Base-by-base conservation (phyloP, 176 grass and related monocot genomes). In the Oryza punctata region DNA sequence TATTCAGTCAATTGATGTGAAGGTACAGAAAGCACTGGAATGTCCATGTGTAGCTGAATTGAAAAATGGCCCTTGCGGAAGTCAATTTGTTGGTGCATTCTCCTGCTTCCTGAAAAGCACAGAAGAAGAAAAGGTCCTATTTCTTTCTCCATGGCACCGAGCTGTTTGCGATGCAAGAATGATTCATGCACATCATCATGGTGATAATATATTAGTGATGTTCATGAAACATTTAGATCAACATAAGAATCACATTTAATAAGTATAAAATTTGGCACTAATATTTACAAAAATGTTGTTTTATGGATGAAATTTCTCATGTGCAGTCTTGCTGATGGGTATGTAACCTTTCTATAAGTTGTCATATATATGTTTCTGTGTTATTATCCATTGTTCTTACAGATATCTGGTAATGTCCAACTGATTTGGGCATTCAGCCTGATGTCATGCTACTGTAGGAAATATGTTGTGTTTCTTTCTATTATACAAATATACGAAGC, bases 11-110 rank as follows among this genome's bases (percentile, higher is more conserved):
- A 91, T 94, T 33, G 91, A 98, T 84, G 80, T 63, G 69, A 95
- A 93, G 83, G 89, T 94, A 64, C 85, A 94, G 68, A 98, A 81
- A 93, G 93, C 93, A 74, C 73, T 98, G 73, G 93, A 98, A 33
- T 95, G 93, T 75, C 93, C 96, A 0, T 98, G 96, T 63, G 83
- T 98, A 27, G 96, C 93, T 73, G 89, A 85, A n/a, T 88, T 98
- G 88, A 93, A 86, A 83, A 95, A n/a, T 83, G 96, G 96, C 81
- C 93, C 96, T 26, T 98, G 96, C 71, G 96, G 96, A 76, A 85
- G 69, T 44, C 78, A 84, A 76, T 95, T 98, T 67, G 77, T 92
- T 12, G 91, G 95, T 86, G 93, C 91, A 69, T 95, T 98, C 86
- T 85, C 89, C 40, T 98, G 96, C 82, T 98, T 95, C 75, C 75